These are phyloP conservation scores for Sugiyamaella qingdaonensis DNA, from an alignment of 805 yeast species.

Conservation along the genomic window DNA sequence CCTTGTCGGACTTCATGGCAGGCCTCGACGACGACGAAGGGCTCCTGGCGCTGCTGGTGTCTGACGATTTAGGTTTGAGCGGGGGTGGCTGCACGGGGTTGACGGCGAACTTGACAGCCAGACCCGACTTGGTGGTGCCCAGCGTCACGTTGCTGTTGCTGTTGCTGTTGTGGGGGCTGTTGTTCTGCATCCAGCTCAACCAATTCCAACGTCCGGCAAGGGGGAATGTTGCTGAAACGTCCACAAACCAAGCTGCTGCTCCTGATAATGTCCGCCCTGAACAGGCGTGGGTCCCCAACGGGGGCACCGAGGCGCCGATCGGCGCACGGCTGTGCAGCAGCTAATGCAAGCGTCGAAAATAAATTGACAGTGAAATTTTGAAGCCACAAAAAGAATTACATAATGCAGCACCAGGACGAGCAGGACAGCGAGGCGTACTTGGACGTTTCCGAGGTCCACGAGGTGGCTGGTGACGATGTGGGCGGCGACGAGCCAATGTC, in stretches of 20 bases:
- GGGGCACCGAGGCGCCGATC: too few species aligned
- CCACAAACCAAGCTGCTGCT: too few species aligned
- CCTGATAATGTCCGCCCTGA: too few species aligned
- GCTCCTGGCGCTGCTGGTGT: not conserved
- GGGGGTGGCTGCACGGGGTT: conserved; percentile 3
- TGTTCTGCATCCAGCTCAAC: not conserved
- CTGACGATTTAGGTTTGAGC: not conserved
- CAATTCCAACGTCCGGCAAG: too few species aligned
- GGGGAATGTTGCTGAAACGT: too few species aligned
- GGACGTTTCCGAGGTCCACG: conserved; percentile 1
- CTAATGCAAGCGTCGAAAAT: too few species aligned
- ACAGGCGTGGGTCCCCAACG: too few species aligned
- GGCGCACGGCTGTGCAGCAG: too few species aligned
- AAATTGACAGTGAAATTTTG: too few species aligned
- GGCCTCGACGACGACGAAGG: not conserved
- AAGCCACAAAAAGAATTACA: too few species aligned
- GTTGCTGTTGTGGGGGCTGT: not conserved
- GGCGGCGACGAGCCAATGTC: conserved; percentile 1
- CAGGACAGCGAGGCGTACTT: conserved; percentile 1
- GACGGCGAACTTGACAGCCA: conserved; percentile 2
- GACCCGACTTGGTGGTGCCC: conserved; percentile 2
- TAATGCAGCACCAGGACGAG: not conserved
- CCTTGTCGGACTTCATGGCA: not conserved
- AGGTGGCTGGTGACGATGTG: conserved; percentile 6
- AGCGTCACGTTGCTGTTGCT: not conserved